Evolutionary conservation across 1,139 yeast species (phyloP).

Genomic region (Meyerozyma guilliermondii): DNA sequence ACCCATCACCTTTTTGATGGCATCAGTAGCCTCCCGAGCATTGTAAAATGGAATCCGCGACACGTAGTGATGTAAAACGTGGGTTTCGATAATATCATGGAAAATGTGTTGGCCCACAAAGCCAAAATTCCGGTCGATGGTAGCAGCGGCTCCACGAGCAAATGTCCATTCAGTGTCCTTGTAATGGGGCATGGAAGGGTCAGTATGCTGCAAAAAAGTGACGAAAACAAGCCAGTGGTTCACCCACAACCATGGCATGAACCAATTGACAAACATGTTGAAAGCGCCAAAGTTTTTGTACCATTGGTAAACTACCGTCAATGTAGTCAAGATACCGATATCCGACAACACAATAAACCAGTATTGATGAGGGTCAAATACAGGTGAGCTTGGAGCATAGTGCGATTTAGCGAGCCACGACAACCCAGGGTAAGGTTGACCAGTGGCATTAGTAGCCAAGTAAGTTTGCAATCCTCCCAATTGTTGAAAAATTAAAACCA

Average conservation of each 20-base stretch:
- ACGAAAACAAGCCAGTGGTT: slow-evolving; percentile 65
- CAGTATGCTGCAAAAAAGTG: slow-evolving; percentile 59
- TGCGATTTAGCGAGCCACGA: slow-evolving; percentile 32
- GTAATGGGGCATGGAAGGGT: slow-evolving; percentile 55
- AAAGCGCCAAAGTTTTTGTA: slow-evolving; percentile 42
- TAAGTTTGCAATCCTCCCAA: slow-evolving; percentile 49
- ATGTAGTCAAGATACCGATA: slow-evolving; percentile 44
- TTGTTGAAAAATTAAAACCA: slow-evolving; percentile 45
- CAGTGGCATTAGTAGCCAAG: slow-evolving; percentile 48
- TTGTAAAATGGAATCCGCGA: slow-evolving; percentile 61
- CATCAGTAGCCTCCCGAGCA: slow-evolving; percentile 56
- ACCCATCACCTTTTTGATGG: slow-evolving; percentile 58
- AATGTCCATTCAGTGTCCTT: slow-evolving; percentile 55
- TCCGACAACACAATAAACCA: slow-evolving; percentile 52
- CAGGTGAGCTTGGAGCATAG: slow-evolving; percentile 49
- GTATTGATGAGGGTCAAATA: slow-evolving; percentile 51
- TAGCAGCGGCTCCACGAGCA: slow-evolving; percentile 65
- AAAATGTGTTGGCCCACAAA: slow-evolving; percentile 52
- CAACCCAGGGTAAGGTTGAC: slow-evolving; percentile 40
- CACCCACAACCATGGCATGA: slow-evolving; percentile 51
- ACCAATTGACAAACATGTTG: slow-evolving; percentile 46
- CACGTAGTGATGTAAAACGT: slow-evolving; percentile 57
- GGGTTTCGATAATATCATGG: slow-evolving; percentile 64
- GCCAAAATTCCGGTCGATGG: slow-evolving; percentile 60
- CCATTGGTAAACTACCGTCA: slow-evolving; percentile 44